These are phyloP conservation scores for Diaporthe velutina DNA, from an alignment of 2,329 filamentous ascomycete species.

Conservation along the genomic window DNA sequence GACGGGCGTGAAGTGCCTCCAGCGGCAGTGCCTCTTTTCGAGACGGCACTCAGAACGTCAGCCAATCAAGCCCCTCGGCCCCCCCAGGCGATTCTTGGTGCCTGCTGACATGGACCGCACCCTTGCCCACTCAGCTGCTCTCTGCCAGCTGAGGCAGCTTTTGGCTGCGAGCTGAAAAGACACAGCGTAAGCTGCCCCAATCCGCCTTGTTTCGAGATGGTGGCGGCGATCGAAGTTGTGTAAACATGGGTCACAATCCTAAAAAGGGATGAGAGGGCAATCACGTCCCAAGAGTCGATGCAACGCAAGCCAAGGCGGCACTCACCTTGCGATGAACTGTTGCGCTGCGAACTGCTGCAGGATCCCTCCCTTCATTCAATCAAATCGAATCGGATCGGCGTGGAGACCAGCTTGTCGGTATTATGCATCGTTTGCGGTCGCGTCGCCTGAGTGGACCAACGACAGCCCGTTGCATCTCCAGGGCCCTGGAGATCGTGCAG, in stretches of 20 bases:
- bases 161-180: slow-evolving; percentile 17
- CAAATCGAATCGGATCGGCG: slow-evolving; percentile 5
- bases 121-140: not conserved
- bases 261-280: not conserved
- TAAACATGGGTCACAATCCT: not conserved
- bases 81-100: not conserved
- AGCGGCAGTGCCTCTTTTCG: not conserved
- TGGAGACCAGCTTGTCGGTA: slow-evolving; percentile 17
- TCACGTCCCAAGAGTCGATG: not conserved
- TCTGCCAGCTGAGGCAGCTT: slow-evolving; percentile 14
- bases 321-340: slow-evolving; percentile 12
- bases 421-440: not conserved
- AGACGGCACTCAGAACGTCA: not conserved
- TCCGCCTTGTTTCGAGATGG: slow-evolving; percentile 19
- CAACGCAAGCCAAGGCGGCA: slow-evolving; percentile 14
- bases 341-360: slow-evolving; percentile 31
- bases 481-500: not conserved
- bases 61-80: not conserved
- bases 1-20: not conserved
- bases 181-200: slow-evolving; percentile 11
- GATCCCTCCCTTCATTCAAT: slow-evolving; percentile 9
- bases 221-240: not conserved
- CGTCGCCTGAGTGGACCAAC: not conserved
- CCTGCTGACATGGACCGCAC: slow-evolving; percentile 9
- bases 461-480: not conserved